phyloP scores from a whole-genome alignment of 1,284 basidiomycete species.

The Ganoderma lucidum region DNA sequence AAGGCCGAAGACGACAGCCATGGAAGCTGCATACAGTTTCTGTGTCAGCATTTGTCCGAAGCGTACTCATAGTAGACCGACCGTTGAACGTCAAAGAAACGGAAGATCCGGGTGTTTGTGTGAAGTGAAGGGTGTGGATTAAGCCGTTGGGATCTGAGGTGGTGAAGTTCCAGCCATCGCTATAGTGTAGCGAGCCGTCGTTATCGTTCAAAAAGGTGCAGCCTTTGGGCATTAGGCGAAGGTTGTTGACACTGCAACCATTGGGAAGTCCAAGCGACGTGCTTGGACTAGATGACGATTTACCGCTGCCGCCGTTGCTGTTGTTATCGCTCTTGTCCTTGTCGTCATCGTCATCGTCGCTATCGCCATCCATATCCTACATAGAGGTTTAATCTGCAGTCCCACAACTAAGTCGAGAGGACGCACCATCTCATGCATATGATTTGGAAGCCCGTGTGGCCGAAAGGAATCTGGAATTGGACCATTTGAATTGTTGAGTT shows the following conservation, averaged over 20 bases:
- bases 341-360: neutral
- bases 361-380: neutral
- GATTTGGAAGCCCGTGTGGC: neutral
- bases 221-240: neutral
- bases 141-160: slow-evolving; percentile 28
- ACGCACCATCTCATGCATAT: neutral
- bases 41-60: neutral
- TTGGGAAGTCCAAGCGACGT: neutral
- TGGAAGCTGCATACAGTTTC: neutral
- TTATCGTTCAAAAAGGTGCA: slow-evolving; percentile 34
- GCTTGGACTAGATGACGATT: neutral
- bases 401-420: neutral
- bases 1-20: slow-evolving; percentile 45
- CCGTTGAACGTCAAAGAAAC: slow-evolving; percentile 49
- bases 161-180: slow-evolving; percentile 47
- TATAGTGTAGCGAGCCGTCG: slow-evolving; percentile 39
- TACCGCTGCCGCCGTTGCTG: neutral
- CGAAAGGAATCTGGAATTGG: neutral
- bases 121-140: slow-evolving; percentile 29
- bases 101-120: slow-evolving; percentile 33
- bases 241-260: neutral
- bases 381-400: neutral
- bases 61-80: slow-evolving; percentile 20
- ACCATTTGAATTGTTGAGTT: neutral
- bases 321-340: neutral